Percentiles rank a stretch among this genome's conserved stretches.
Evolutionary conservation across 192 early-diverging fungal species (phyloP).

Genomic region (Podila epigama): DNA sequence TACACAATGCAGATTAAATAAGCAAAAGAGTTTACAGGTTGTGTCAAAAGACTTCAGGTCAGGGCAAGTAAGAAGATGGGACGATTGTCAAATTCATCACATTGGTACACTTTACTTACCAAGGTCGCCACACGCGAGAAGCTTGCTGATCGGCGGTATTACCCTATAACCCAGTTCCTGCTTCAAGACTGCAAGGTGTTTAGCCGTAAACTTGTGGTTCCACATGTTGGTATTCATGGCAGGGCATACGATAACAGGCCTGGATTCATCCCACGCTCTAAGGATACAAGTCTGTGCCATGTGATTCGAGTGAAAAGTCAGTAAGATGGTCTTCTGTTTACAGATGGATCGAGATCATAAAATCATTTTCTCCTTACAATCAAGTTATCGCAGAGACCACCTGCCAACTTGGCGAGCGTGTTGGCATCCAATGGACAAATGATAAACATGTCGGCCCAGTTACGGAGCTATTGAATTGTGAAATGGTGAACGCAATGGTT

Average conservation of each 20-base stretch:
- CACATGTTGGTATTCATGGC: constrained; percentile 99
- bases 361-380: constrained; percentile 56
- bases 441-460: constrained; percentile 93
- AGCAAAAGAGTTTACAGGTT: too few relatives aligned
- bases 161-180: constrained; percentile 67
- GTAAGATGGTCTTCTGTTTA: too few relatives aligned
- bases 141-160: constrained; percentile 82
- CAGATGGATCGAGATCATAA: background rate
- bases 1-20: background rate
- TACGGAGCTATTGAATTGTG: constrained; percentile 70
- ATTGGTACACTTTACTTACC: too few relatives aligned
- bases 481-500: background rate
- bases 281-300: constrained; percentile 88
- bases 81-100: too few relatives aligned
- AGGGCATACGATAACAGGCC: constrained; percentile 82
- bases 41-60: too few relatives aligned
- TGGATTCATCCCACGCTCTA: constrained; percentile 84
- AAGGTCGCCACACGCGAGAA: constrained; percentile 90
- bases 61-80: too few relatives aligned
- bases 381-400: constrained; percentile 93
- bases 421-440: constrained; percentile 95
- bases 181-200: constrained; percentile 68
- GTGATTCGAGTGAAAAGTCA: too few relatives aligned
- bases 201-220: constrained; percentile 86
- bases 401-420: constrained; percentile 89